Base-by-base conservation (phyloP, 805 yeast genomes). In the Candida tallmaniae region DNA sequence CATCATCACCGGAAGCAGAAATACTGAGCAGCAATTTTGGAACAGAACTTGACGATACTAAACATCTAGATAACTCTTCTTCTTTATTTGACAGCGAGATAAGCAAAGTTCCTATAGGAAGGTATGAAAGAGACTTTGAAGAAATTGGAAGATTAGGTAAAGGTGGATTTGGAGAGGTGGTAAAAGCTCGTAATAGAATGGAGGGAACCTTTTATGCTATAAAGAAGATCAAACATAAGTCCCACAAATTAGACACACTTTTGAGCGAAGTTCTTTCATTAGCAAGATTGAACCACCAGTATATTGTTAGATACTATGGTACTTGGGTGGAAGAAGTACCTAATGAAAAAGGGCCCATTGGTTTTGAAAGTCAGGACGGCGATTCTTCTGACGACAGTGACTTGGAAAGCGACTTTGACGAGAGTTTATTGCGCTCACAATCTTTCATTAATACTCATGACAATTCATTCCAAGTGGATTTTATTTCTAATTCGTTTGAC, bases 81-180 rank as follows among this genome's bases (percentile, higher is more conserved):
- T 16, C 8, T 5, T 5, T 9, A 7, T 13, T 29, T 13, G 32
- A 29, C 18, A 21, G 20, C 9, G 32, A 29, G 11, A n/a, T n/a
- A n/a, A 23, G 21, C 13, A 35, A 35, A 17, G 27, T 12, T 6
- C 38, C 31, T 7, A 27, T 29, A 9, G 38, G 96, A 1, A 69
- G 98, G 43, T 93, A 90, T 53, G 83, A 80, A 3, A 77, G 89
- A 42, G 99, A 93, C 54, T 93, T 94, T 58, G 98, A 93, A 56
- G 98, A 93, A 53, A 83, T 87, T 28, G 93, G 90, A 0, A 76
- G 81, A 14, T 61, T 93, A 6, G 99, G 99, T 2, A 78, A 80
- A 47, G 99, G 99, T 25, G 99, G 95, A 0, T 93, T 83, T 60
- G 99, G 99, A 5, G 97, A 93, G 56, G 99, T 93, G 6, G 96